Base-by-base conservation (phyloP, 495 filamentous ascomycete genomes). In the Penicillium alfredii region DNA sequence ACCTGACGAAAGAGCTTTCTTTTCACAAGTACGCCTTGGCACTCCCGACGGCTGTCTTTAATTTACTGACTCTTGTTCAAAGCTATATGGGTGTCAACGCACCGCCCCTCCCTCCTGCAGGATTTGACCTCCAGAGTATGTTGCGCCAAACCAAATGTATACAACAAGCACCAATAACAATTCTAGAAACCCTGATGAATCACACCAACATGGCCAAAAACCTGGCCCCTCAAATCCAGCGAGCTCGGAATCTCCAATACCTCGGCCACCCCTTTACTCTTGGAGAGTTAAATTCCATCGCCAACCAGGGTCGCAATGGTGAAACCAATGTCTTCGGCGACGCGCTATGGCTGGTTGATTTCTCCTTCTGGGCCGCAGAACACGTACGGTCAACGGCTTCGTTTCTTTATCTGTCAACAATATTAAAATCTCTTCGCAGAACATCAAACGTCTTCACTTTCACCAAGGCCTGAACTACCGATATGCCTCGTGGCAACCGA, bases 291-390 rank as follows among this genome's bases (percentile, higher is more conserved):
- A 83, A 82, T 56, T 77, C 72, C 3, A 66, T 84, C 12, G 80
- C 77, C 57, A 73, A 77, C 55, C 63, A 83, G 60, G 81, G 81
- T 36, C 63, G 62, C 2, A 74, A 74, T 0, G 79, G 78, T 0
- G 61, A 83, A 8, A 81, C 77, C 24, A 81, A 84, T 60, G 65
- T 77, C 3, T 86, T 84, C 55, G 81, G 81, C 29, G 80, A 81
- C 8, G 78, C 81, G 0, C 73, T 84, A 19, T 86, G 81, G 81
- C 74, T 63, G 21, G 49, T 82, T 8, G 79, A 86, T 51, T 84
- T 81, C 64, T 74, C 73, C 45, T 63, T 82, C 10, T 74, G 71
- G 47, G 65, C 67, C 32, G 81, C 1, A 37, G n/a, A n/a, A n/a
- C n/a, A n/a, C n/a, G n/a, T n/a, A n/a, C n/a, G n/a, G n/a, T n/a